Conservation (phyloP, 495 filamentous ascomycete genomes). For the Trichoderma parareesei region DNA sequence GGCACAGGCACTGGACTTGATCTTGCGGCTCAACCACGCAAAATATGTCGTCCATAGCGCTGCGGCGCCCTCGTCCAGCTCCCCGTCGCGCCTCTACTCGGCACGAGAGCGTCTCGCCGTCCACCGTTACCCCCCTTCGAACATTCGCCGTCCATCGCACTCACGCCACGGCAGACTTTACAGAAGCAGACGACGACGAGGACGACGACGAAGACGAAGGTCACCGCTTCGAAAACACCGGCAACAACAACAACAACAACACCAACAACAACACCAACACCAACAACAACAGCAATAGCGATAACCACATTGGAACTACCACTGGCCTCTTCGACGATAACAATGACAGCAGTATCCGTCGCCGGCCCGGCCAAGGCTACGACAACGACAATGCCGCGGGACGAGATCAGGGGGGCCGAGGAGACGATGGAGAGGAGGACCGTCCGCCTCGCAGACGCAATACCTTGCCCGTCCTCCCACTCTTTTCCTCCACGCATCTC, state of each 20-base stretch:
- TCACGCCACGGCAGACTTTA: slow-evolving; percentile 50
- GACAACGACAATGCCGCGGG: slow-evolving; percentile 40
- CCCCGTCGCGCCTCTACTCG: slow-evolving; percentile 21
- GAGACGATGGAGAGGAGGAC: slow-evolving; percentile 45
- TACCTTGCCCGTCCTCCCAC: slow-evolving; percentile 60
- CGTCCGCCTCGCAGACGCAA: slow-evolving; percentile 30
- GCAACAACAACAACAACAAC: background rate
- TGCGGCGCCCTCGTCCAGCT: slow-evolving; percentile 32
- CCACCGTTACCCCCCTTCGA: slow-evolving; percentile 6
- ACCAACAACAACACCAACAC: background rate
- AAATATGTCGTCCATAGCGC: slow-evolving; percentile 35
- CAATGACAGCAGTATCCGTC: background rate
- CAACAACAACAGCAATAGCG: background rate
- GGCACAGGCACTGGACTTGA: no score
- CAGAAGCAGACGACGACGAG: slow-evolving; percentile 44
- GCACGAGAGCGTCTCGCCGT: slow-evolving; percentile 24
- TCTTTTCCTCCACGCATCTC: slow-evolving; percentile 74
- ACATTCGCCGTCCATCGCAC: slow-evolving; percentile 16
- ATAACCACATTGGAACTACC: background rate
- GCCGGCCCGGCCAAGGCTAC: slow-evolving; percentile 18
- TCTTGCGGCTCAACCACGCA: background rate
- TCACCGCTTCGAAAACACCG: slow-evolving; percentile 18
- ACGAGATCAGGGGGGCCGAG: slow-evolving; percentile 29
- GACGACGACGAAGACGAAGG: slow-evolving; percentile 41
- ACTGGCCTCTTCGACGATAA: background rate